Evolutionary conservation across 2,329 filamentous ascomycete genomes (phyloP).

Genomic region (Cordyceps militaris): DNA sequence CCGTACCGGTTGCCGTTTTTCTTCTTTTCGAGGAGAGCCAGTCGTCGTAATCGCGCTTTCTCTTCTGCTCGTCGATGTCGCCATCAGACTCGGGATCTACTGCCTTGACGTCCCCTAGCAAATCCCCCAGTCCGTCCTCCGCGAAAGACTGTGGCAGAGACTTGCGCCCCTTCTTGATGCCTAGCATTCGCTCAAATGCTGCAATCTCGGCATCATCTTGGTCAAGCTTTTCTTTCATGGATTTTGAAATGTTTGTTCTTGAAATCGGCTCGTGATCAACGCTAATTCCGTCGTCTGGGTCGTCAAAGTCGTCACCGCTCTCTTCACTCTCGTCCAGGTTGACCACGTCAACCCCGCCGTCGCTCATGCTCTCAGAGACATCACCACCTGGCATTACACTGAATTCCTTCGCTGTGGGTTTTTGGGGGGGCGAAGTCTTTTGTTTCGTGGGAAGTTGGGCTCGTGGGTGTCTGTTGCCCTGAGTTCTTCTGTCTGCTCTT

Average conservation of each 20-base stretch:
- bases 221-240: conserved; percentile 56
- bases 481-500: conserved; percentile 16
- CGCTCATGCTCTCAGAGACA: conserved; percentile 1
- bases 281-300: conserved; percentile 17
- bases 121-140: conserved; percentile 74
- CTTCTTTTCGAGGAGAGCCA: conserved; percentile 54
- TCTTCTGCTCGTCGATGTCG: conserved; percentile 54
- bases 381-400: neutral
- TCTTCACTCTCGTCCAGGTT: conserved; percentile 18
- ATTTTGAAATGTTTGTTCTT: conserved; percentile 25
- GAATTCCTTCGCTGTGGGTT: neutral
- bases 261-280: conserved; percentile 20
- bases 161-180: conserved; percentile 70
- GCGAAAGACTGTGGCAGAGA: conserved; percentile 64
- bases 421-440: neutral
- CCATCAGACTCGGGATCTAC: conserved; percentile 40
- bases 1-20: conserved; percentile 29
- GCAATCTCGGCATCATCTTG: conserved; percentile 87
- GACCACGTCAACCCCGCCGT: neutral
- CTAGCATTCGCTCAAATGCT: conserved; percentile 78
- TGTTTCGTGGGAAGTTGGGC: neutral
- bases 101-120: conserved; percentile 60
- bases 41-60: conserved; percentile 49
- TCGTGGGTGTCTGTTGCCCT: conserved; percentile 11
- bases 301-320: conserved; percentile 20